These are phyloP conservation scores for Ceratobasidium papillatum DNA, from an alignment of 1,284 basidiomycete species.

Conservation along the genomic window DNA sequence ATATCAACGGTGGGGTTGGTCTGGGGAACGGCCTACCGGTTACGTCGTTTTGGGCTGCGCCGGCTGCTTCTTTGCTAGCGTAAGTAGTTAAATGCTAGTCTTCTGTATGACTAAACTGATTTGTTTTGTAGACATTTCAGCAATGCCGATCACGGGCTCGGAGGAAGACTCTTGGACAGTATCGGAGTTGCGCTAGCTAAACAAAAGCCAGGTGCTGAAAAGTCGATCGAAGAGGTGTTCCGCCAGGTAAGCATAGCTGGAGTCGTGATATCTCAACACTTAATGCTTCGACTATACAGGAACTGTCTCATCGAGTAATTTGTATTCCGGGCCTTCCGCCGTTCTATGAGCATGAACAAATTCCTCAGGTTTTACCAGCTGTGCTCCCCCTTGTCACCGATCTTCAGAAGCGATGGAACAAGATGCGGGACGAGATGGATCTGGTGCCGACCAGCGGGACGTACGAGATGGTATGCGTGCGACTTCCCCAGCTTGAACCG, in stretches of 20 bases:
- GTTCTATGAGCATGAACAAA: conserved; percentile 13
- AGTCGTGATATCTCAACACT: not conserved
- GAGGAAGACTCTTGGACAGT: not conserved
- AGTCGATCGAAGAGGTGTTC: not conserved
- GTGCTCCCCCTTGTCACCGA: not conserved
- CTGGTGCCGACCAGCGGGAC: not conserved
- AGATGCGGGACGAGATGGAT: conserved; percentile 12
- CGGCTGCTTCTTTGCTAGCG: conserved; percentile 14
- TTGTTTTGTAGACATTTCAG: not conserved
- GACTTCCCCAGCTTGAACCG: not conserved
- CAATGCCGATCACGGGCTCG: conserved; percentile 15
- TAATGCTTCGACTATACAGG: not conserved
- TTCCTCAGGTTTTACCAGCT: conserved; percentile 5
- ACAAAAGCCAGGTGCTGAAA: not conserved
- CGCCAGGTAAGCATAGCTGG: not conserved
- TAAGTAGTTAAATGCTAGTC: not conserved
- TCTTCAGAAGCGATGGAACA: not conserved
- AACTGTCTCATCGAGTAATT: conserved; percentile 10
- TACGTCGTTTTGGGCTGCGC: not conserved
- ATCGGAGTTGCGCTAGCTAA: not conserved
- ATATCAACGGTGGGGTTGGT: conserved; percentile 2
- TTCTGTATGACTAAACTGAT: not conserved
- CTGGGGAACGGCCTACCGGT: conserved; percentile 10
- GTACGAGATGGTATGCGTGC: conserved; percentile 17
- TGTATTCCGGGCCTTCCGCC: conserved; percentile 14